A percentile compares a stretch with the other conserved stretches of the same genome.
Evolutionary conservation across 345 rosid genomes (phyloP).

Genomic region (Syzygium oleosum): DNA sequence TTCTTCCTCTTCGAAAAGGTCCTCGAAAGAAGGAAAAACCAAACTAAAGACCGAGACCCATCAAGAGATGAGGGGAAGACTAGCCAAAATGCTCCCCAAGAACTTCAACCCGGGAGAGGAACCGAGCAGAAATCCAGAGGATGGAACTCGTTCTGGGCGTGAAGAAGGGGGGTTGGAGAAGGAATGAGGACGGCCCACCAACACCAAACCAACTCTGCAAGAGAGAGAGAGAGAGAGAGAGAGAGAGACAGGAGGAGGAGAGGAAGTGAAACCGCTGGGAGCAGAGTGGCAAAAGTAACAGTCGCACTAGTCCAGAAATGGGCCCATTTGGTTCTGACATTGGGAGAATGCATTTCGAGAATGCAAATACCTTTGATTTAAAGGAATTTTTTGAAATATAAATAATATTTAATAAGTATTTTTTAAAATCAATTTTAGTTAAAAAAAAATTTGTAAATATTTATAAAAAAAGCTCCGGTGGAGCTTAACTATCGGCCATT

Average conservation of each 20-base stretch:
- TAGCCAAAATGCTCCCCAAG: neutral
- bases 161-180: constrained; percentile 3
- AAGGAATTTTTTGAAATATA: too few relatives aligned
- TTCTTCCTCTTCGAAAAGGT: neutral
- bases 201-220: constrained; percentile 23
- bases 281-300: neutral
- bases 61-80: neutral
- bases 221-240: neutral
- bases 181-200: constrained; percentile 17
- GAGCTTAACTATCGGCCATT: too few relatives aligned
- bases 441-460: too few relatives aligned
- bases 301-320: neutral
- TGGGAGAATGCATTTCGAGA: too few relatives aligned
- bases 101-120: neutral
- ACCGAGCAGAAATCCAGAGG: neutral
- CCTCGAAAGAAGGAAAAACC: neutral
- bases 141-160: neutral
- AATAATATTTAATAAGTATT: too few relatives aligned
- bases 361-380: too few relatives aligned
- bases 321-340: too few relatives aligned
- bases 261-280: neutral
- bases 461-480: too few relatives aligned
- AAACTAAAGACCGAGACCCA: neutral
- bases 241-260: neutral
- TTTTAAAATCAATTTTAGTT: too few relatives aligned